Conservation (phyloP, 176 grass and related monocot species). For the Sorghum bicolor region DNA sequence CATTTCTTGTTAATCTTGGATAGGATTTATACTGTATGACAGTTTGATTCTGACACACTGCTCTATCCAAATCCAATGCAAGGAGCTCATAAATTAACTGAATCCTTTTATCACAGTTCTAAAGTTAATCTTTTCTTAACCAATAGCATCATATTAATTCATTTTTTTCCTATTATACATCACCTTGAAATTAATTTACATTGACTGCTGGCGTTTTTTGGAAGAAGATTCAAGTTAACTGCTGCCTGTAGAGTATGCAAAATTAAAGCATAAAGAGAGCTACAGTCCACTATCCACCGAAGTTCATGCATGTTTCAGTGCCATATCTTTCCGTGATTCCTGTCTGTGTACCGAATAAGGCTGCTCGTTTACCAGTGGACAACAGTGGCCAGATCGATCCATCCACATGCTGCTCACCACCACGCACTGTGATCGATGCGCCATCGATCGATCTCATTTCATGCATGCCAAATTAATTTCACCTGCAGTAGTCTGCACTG, state of each 20-base stretch:
- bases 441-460: constrained; percentile 40
- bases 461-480: constrained; percentile 31
- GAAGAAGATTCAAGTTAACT: not conserved
- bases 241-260: not conserved
- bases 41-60: not conserved
- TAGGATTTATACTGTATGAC: not conserved
- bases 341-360: constrained; percentile 14
- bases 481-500: not conserved
- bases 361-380: not conserved
- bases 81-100: not conserved
- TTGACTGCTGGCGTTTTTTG: not conserved
- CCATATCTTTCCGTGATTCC: constrained; percentile 4
- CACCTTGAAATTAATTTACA: not conserved
- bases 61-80: not conserved
- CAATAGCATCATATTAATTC: not conserved
- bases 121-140: not conserved
- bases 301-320: constrained; percentile 18
- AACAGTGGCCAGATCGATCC: constrained; percentile 15
- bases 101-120: not conserved
- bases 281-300: constrained; percentile 1
- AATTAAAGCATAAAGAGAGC: not conserved
- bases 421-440: not conserved
- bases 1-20: not conserved
- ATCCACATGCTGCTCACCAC: not conserved
- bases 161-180: not conserved